Evolutionary conservation across 345 rosid species (phyloP).

Genomic region (Turritis glabra): DNA sequence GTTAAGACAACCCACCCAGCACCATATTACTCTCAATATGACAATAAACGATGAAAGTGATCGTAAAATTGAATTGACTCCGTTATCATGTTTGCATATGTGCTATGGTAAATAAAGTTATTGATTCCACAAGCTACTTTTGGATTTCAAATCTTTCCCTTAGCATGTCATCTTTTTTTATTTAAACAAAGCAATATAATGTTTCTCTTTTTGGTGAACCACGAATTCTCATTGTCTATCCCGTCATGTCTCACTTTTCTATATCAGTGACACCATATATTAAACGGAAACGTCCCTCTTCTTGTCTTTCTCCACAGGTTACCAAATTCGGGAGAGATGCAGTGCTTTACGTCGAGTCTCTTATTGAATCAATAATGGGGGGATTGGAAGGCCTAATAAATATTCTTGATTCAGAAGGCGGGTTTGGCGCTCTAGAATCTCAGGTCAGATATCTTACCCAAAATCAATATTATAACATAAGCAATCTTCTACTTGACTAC

Average conservation of each 20-base stretch:
- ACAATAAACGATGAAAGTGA: neutral
- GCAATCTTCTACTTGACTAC: constrained; percentile 6
- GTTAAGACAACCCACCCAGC: constrained; percentile 12
- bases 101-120: constrained; percentile 2
- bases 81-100: constrained; percentile 1
- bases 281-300: constrained; percentile 14
- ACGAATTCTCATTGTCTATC: constrained; percentile 14
- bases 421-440: constrained; percentile 93
- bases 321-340: constrained; percentile 96
- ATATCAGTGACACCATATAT: constrained; percentile 3
- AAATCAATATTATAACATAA: constrained; percentile 1
- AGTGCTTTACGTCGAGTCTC: constrained; percentile 94
- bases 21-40: constrained; percentile 10
- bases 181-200: neutral
- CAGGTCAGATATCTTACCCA: constrained; percentile 55
- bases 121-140: constrained; percentile 9
- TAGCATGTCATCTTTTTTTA: neutral
- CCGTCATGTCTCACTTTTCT: neutral
- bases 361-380: constrained; percentile 97
- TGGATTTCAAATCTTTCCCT: neutral
- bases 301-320: constrained; percentile 56
- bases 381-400: constrained; percentile 97
- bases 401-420: constrained; percentile 99
- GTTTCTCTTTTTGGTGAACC: neutral
- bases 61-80: constrained; percentile 1